Conservation (phyloP, 306 rosid species). For the Sechiopsis laciniata region DNA sequence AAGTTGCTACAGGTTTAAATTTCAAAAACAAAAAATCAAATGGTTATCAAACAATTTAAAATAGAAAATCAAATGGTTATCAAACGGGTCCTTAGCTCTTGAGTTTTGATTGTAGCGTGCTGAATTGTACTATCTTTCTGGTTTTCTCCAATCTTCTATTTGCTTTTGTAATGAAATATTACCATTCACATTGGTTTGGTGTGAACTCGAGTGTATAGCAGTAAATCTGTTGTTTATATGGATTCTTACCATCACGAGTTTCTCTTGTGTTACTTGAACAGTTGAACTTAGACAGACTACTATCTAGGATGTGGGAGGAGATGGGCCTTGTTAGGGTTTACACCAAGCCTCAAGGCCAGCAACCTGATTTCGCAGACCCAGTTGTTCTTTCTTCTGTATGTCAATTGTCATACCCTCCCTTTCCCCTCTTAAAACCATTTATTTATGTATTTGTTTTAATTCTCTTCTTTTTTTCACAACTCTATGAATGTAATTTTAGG, state of each 20-base stretch:
- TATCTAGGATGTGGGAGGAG: constrained; percentile 95
- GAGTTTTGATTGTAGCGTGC: not conserved
- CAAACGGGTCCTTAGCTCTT: too few relatives aligned
- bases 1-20: too few relatives aligned
- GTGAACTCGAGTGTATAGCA: constrained; percentile 6
- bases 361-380: constrained; percentile 89
- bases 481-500: constrained; percentile 43
- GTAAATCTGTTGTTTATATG: not conserved
- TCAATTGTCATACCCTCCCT: constrained; percentile 19
- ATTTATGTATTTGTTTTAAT: not conserved
- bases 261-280: constrained; percentile 37
- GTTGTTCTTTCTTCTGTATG: constrained; percentile 93
- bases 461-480: constrained; percentile 17
- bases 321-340: constrained; percentile 98
- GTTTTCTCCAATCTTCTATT: constrained; percentile 3
- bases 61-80: too few relatives aligned
- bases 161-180: constrained; percentile 1
- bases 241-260: constrained; percentile 1
- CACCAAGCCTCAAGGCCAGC: constrained; percentile 99
- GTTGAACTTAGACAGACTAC: constrained; percentile 95
- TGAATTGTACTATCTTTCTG: not conserved
- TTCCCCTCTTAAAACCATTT: constrained; percentile 14
- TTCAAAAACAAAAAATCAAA: too few relatives aligned
- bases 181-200: not conserved
- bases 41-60: too few relatives aligned